Evolutionary conservation across 306 rosid species (phyloP).

Genomic region (Alnus rubra): DNA sequence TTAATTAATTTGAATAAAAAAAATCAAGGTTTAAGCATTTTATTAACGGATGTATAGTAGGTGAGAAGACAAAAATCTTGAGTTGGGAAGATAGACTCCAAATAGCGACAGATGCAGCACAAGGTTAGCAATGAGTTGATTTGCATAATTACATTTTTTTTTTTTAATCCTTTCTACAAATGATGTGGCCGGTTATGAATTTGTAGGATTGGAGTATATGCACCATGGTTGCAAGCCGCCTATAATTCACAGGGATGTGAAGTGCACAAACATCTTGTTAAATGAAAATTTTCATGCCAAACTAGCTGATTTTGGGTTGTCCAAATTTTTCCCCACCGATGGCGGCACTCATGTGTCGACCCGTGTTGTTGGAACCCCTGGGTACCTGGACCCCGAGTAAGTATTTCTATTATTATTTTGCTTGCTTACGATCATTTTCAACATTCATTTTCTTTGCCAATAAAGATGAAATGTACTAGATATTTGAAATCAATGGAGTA

Average conservation of each 20-base stretch:
- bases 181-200: background rate
- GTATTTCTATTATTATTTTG: slow-evolving; percentile 1
- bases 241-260: slow-evolving; percentile 54
- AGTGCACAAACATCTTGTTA: slow-evolving; percentile 46
- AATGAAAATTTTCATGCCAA: slow-evolving; percentile 42
- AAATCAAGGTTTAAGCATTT: background rate
- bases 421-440: no score
- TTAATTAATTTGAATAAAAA: background rate
- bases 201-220: slow-evolving; percentile 58
- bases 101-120: slow-evolving; percentile 49
- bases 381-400: slow-evolving; percentile 51
- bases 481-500: no score
- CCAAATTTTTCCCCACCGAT: slow-evolving; percentile 34
- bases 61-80: slow-evolving; percentile 9
- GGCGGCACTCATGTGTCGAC: slow-evolving; percentile 34
- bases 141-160: background rate
- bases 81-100: slow-evolving; percentile 50
- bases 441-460: no score
- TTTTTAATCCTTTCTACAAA: background rate
- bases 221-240: slow-evolving; percentile 52
- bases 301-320: slow-evolving; percentile 52
- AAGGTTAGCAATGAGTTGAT: slow-evolving; percentile 30
- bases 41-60: slow-evolving; percentile 4
- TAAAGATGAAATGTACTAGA: no score
- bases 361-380: slow-evolving; percentile 42